Percentiles rank a stretch among this genome's conserved stretches.
Conservation (phyloP, 108 stramenopile species). For the Epithemia pelagica region DNA sequence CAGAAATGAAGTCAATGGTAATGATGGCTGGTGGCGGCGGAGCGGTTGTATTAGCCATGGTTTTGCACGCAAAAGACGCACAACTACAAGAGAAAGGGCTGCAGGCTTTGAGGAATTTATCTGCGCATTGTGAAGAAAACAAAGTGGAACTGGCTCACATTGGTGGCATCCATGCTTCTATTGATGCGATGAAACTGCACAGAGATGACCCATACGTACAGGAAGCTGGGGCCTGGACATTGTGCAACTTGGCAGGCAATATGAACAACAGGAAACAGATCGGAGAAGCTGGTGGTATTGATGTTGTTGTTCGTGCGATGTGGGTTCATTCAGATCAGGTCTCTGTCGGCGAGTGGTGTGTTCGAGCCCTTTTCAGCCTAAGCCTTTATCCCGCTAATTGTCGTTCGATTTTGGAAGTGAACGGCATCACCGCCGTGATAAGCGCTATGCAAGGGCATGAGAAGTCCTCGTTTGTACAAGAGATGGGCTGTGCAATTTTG, state of each 20-base stretch:
- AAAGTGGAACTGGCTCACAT: constrained; percentile 44
- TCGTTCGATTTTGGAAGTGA: constrained; percentile 29
- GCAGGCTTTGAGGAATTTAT: constrained; percentile 52
- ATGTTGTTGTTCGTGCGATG: constrained; percentile 60
- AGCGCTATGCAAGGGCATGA: constrained; percentile 61
- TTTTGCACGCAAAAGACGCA: constrained; percentile 55
- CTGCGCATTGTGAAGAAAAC: constrained; percentile 56
- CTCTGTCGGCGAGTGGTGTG: constrained; percentile 51
- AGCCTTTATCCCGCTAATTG: constrained; percentile 28
- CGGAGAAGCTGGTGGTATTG: constrained; percentile 62
- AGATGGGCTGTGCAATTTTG: constrained; percentile 63
- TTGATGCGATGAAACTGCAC: constrained; percentile 67
- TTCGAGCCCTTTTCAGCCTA: constrained; percentile 49
- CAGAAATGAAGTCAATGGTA: constrained; percentile 27
- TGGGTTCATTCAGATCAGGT: constrained; percentile 52
- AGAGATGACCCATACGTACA: constrained; percentile 48
- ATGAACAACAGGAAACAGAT: constrained; percentile 46
- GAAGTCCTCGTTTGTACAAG: constrained; percentile 50
- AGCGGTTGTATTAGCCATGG: constrained; percentile 60
- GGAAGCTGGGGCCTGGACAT: constrained; percentile 51
- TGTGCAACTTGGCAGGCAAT: constrained; percentile 48
- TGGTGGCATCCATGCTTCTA: constrained; percentile 58
- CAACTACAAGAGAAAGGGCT: constrained; percentile 47
- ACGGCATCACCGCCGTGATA: constrained; percentile 51
- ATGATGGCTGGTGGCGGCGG: constrained; percentile 47